These are phyloP conservation scores for Cutaneotrichosporon daszewskae DNA, from an alignment of 1,284 basidiomycete species.

Conservation along the genomic window DNA sequence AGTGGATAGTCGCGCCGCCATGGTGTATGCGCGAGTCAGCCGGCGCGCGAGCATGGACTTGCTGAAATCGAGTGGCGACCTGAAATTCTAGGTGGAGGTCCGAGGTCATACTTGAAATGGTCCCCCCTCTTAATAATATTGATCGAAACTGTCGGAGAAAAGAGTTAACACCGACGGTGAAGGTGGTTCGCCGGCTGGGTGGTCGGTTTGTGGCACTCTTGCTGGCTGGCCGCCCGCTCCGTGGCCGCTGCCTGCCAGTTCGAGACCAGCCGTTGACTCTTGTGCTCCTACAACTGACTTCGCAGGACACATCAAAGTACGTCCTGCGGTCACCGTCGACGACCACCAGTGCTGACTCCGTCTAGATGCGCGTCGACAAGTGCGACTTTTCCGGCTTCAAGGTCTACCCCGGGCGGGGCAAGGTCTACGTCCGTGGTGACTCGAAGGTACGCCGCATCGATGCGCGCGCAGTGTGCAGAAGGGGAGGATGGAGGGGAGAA, in stretches of 20 bases:
- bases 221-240: not conserved
- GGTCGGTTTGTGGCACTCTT: too few species aligned
- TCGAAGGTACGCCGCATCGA: slow-evolving; percentile 64
- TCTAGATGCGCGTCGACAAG: slow-evolving; percentile 83
- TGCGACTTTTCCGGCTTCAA: slow-evolving; percentile 93
- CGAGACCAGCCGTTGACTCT: too few species aligned
- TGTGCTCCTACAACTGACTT: not conserved
- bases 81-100: too few species aligned
- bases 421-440: slow-evolving; percentile 91
- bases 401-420: slow-evolving; percentile 95
- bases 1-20: too few species aligned
- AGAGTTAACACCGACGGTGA: too few species aligned
- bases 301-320: not conserved
- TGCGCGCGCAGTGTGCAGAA: not conserved
- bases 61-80: too few species aligned
- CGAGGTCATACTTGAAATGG: too few species aligned
- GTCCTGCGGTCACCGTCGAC: not conserved
- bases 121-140: too few species aligned
- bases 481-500: not conserved
- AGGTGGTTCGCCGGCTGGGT: too few species aligned
- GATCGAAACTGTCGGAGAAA: too few species aligned
- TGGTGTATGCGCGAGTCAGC: too few species aligned
- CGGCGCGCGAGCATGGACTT: too few species aligned
- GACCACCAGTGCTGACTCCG: not conserved
- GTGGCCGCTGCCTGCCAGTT: not conserved